phyloP scores from a whole-genome alignment of 768 basidiomycete genomes.

The Xerocomus brunneocitrinus region DNA sequence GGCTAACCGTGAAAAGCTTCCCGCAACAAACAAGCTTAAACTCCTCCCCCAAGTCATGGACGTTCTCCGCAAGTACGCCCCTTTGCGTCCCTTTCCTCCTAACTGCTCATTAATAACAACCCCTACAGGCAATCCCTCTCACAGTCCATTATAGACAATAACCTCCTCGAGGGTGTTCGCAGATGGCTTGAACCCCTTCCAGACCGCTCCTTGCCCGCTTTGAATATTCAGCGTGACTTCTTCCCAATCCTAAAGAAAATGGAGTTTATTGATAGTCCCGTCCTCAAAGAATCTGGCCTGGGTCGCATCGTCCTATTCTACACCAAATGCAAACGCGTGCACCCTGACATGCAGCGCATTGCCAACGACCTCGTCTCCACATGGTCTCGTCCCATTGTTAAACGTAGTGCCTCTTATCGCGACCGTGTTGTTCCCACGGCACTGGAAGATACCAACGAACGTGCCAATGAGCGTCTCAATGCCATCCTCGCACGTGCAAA shows the following conservation, averaged over 20 bases:
- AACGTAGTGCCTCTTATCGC: slow-evolving; percentile 77
- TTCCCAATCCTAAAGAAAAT: slow-evolving; percentile 82
- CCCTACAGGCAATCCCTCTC: slow-evolving; percentile 66
- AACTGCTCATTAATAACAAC: not conserved
- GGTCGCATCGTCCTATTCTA: slow-evolving; percentile 93
- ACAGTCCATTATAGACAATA: slow-evolving; percentile 93
- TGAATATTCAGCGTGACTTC: slow-evolving; percentile 93
- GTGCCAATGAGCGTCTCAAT: slow-evolving; percentile 53
- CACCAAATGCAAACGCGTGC: slow-evolving; percentile 90
- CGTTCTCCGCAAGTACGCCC: slow-evolving; percentile 80
- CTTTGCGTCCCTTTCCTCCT: not conserved
- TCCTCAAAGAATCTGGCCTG: slow-evolving; percentile 86
- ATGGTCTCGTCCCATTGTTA: slow-evolving; percentile 92
- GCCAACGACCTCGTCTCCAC: slow-evolving; percentile 79
- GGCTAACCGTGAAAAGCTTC: slow-evolving; percentile 72
- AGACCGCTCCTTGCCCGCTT: slow-evolving; percentile 86
- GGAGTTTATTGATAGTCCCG: slow-evolving; percentile 86
- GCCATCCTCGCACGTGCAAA: slow-evolving; percentile 65
- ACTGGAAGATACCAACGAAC: slow-evolving; percentile 36
- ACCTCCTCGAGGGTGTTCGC: slow-evolving; percentile 83
- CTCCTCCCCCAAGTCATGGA: slow-evolving; percentile 90
- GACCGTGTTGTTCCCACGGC: slow-evolving; percentile 66
- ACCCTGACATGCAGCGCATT: slow-evolving; percentile 70
- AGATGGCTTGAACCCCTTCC: slow-evolving; percentile 94
- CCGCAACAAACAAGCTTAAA: slow-evolving; percentile 80